These are phyloP conservation scores for Gnetum montanum DNA, from an alignment of 75 land plant genomes.

Conservation along the genomic window DNA sequence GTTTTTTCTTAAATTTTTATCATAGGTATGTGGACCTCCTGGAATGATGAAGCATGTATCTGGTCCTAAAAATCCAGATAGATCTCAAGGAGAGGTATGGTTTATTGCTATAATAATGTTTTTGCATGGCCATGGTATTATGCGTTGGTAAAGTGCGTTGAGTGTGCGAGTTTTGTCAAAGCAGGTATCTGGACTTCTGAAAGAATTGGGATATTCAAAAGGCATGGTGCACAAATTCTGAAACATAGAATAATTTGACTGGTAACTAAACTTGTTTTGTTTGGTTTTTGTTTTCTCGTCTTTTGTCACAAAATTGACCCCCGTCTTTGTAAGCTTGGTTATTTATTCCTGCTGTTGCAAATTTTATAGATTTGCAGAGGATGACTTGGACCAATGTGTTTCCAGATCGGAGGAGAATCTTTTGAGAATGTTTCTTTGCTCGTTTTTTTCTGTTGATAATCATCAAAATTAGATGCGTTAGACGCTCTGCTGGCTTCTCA, in stretches of 20 bases:
- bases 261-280: not conserved
- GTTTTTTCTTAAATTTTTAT: too few relatives aligned
- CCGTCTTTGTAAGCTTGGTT: too few relatives aligned
- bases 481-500: too few relatives aligned
- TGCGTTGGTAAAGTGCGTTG: not conserved
- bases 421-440: too few relatives aligned
- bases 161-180: not conserved
- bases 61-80: constrained; percentile 72
- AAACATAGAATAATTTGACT: not conserved
- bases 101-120: not conserved
- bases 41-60: constrained; percentile 88
- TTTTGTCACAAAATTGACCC: too few relatives aligned
- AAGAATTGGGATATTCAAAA: constrained; percentile 53
- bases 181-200: constrained; percentile 62
- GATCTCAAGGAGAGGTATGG: constrained; percentile 86
- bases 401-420: too few relatives aligned
- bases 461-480: too few relatives aligned
- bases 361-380: too few relatives aligned
- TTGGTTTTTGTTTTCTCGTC: too few relatives aligned
- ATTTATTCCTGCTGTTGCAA: too few relatives aligned
- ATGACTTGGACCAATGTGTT: too few relatives aligned
- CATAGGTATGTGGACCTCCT: constrained; percentile 96
- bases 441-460: too few relatives aligned
- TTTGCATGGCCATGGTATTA: not conserved
- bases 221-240: constrained; percentile 78